phyloP scores from a whole-genome alignment of 306 rosid genomes.

The Mimosa pudica region DNA sequence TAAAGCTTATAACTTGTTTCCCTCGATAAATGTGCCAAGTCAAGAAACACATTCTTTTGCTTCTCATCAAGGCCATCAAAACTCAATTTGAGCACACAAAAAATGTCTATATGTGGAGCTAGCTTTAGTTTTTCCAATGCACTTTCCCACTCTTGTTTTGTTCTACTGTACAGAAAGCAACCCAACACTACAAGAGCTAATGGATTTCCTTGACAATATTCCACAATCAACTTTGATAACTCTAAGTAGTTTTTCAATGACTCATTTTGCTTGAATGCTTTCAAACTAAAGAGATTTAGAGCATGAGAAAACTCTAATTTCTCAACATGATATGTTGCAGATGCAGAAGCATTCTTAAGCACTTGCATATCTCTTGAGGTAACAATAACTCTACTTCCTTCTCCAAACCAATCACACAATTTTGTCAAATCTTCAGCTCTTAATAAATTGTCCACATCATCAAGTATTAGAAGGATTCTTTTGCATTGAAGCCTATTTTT shows the following conservation, averaged over 20 bases:
- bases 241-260: neutral
- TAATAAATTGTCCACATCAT: neutral
- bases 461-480: neutral
- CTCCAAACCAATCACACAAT: neutral
- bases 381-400: neutral
- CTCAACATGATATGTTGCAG: neutral
- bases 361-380: neutral
- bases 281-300: neutral
- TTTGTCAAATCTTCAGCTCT: neutral
- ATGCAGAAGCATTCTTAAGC: neutral
- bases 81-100: conserved; percentile 13
- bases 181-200: conserved; percentile 35
- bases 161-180: neutral
- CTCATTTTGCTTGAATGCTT: neutral
- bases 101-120: neutral
- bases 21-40: neutral
- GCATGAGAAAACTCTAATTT: neutral
- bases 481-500: neutral
- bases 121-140: neutral
- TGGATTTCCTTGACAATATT: conserved; percentile 24
- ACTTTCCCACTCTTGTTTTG: conserved; percentile 15
- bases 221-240: neutral
- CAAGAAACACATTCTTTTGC: neutral
- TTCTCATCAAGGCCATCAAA: conserved; percentile 17
- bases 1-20: neutral